Evolutionary conservation across 2,329 filamentous ascomycete genomes (phyloP).

Genomic region (Aspergillus transmontanensis): DNA sequence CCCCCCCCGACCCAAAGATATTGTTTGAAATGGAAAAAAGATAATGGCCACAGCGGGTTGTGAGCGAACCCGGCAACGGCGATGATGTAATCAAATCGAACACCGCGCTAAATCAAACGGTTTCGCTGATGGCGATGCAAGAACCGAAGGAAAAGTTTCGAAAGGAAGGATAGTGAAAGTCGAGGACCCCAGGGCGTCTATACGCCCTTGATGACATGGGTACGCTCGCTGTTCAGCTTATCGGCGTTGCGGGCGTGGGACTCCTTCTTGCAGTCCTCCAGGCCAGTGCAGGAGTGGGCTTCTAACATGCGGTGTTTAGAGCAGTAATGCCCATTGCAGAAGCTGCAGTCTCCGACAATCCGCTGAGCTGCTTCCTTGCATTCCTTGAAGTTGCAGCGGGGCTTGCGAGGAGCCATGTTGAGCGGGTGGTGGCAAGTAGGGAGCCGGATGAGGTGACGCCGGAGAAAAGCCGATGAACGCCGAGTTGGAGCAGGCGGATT

Average conservation of each 20-base stretch:
- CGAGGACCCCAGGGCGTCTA: conserved; percentile 44
- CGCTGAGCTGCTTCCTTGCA: conserved; percentile 87
- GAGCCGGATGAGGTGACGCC: conserved; percentile 12
- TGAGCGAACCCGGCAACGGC: conserved; percentile 8
- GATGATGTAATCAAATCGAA: conserved; percentile 21
- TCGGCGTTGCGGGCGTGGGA: conserved; percentile 92
- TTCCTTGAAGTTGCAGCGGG: conserved; percentile 82
- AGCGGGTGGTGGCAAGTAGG: conserved; percentile 14
- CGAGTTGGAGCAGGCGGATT: background rate
- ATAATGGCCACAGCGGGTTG: conserved; percentile 11
- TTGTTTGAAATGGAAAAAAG: conserved; percentile 10
- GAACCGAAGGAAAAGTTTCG: conserved; percentile 15
- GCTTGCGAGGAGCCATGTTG: conserved; percentile 56
- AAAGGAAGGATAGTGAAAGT: conserved; percentile 12
- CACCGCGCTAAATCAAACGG: conserved; percentile 36
- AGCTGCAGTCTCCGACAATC: conserved; percentile 94
- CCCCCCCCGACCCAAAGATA: conserved; percentile 16
- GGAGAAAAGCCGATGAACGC: conserved; percentile 18
- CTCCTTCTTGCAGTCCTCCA: conserved; percentile 98
- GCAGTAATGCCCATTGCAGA: conserved; percentile 93
- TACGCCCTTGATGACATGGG: conserved; percentile 89
- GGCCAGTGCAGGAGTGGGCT: conserved; percentile 86
- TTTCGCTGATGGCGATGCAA: conserved; percentile 18
- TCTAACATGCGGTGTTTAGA: conserved; percentile 92
- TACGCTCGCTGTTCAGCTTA: conserved; percentile 89